These are phyloP conservation scores for Penicillium frequentans DNA, from an alignment of 2,329 filamentous ascomycete genomes.

Conservation along the genomic window DNA sequence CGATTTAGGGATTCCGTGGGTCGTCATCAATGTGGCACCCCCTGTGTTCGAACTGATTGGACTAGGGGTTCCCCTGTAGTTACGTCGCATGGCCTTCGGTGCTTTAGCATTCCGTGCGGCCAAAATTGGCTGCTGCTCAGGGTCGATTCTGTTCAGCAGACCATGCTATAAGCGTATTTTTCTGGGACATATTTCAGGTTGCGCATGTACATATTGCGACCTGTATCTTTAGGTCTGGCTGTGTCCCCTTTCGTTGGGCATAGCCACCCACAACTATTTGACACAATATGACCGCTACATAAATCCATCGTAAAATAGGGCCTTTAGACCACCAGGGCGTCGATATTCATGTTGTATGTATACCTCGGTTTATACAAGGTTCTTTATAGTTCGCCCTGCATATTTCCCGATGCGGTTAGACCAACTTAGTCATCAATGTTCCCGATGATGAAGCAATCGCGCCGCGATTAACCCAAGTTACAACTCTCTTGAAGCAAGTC, in stretches of 20 bases:
- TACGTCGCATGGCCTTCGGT: neutral
- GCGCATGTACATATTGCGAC: slow-evolving; percentile 23
- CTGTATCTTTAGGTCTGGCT: slow-evolving; percentile 9
- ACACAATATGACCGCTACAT: neutral
- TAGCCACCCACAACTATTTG: neutral
- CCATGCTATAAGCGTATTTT: slow-evolving; percentile 11
- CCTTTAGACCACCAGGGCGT: neutral
- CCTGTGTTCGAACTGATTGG: slow-evolving; percentile 62
- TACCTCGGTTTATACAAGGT: neutral
- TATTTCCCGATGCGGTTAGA: neutral
- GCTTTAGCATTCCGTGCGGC: neutral
- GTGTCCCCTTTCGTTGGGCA: neutral
- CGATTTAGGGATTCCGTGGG: slow-evolving; percentile 71
- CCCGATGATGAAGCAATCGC: neutral
- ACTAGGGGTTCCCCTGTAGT: slow-evolving; percentile 21
- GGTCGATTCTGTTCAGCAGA: slow-evolving; percentile 13
- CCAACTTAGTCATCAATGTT: neutral
- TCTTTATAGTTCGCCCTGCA: neutral
- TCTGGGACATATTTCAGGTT: slow-evolving; percentile 8
- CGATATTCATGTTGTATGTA: neutral
- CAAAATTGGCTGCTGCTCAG: neutral
- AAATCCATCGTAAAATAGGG: neutral
- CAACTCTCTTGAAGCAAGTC: neutral
- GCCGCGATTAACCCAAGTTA: neutral
- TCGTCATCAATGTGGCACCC: slow-evolving; percentile 74